These are phyloP conservation scores for Xylaria hypoxylon DNA, from an alignment of 2,329 filamentous ascomycete genomes.

Conservation along the genomic window DNA sequence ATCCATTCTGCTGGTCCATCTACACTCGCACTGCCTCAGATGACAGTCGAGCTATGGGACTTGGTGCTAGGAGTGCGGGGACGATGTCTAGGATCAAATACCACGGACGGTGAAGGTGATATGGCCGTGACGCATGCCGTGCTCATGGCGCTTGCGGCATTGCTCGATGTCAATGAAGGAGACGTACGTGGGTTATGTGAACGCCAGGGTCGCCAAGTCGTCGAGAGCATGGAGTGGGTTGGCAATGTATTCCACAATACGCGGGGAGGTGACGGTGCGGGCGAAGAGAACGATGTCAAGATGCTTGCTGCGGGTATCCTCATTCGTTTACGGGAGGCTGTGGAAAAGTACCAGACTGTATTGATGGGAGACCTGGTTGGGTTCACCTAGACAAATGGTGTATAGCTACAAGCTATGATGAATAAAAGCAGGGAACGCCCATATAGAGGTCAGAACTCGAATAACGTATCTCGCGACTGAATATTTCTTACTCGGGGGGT, in stretches of 20 bases:
- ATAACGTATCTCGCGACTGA: too few species aligned
- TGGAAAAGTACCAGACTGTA: constrained; percentile 82
- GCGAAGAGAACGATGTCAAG: constrained; percentile 83
- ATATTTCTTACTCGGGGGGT: too few species aligned
- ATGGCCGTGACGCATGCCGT: constrained; percentile 77
- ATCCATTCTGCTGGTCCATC: constrained; percentile 86
- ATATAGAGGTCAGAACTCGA: too few species aligned
- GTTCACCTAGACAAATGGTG: constrained; percentile 43
- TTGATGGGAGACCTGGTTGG: constrained; percentile 77
- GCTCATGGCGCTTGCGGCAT: constrained; percentile 80
- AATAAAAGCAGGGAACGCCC: too few species aligned
- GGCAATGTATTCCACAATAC: constrained; percentile 76
- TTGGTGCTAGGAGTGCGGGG: constrained; percentile 79
- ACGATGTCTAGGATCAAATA: constrained; percentile 56
- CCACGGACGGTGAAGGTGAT: constrained; percentile 55
- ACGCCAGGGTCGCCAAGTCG: constrained; percentile 78
- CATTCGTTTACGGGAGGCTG: constrained; percentile 81
- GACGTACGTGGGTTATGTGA: constrained; percentile 79
- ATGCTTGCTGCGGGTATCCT: constrained; percentile 81
- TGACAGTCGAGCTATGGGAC: constrained; percentile 87
- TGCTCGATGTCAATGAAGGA: constrained; percentile 83
- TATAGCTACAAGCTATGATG: not conserved
- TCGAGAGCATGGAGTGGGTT: constrained; percentile 92
- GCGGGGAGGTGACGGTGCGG: constrained; percentile 59
- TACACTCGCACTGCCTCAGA: constrained; percentile 78